Conservation (phyloP, 2,329 filamentous ascomycete genomes). For the Colletotrichum liriopes region DNA sequence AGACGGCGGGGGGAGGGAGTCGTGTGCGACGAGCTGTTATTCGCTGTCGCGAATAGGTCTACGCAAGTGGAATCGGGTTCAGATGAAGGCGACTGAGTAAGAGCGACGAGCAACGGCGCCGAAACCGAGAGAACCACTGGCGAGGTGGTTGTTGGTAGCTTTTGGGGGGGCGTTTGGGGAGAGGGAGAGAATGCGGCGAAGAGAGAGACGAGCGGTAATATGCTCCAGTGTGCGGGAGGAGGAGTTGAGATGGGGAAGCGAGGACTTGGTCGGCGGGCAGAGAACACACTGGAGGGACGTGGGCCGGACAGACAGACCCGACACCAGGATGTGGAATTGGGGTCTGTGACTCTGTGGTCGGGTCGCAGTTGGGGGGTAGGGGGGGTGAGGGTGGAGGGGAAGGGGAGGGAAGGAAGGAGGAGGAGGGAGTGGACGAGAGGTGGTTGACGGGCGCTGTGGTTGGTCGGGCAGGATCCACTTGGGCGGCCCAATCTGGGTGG, state of each 20-base stretch:
- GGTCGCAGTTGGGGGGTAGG: constrained; percentile 16
- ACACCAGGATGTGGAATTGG: constrained; percentile 22
- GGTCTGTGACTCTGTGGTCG: constrained; percentile 19
- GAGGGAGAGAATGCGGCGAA: constrained; percentile 16
- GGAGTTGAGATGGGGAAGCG: constrained; percentile 41
- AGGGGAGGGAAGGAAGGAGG: constrained; percentile 1
- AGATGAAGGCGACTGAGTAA: constrained; percentile 21
- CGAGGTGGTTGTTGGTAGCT: constrained; percentile 13
- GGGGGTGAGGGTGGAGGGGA: neutral
- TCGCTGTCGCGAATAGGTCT: constrained; percentile 38
- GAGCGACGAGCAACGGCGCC: constrained; percentile 11
- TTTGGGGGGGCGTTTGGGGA: constrained; percentile 32
- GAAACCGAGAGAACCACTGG: neutral
- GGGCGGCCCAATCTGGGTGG: constrained; percentile 32
- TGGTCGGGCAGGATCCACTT: constrained; percentile 21
- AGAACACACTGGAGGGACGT: constrained; percentile 17
- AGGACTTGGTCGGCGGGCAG: constrained; percentile 25
- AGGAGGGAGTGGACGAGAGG: neutral
- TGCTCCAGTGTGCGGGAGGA: constrained; percentile 30
- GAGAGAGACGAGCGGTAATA: constrained; percentile 26
- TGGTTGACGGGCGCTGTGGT: constrained; percentile 18
- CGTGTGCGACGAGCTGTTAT: constrained; percentile 33
- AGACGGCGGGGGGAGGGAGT: constrained; percentile 32
- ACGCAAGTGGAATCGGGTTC: constrained; percentile 15
- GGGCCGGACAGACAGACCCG: constrained; percentile 26